Conservation (phyloP, 805 yeast genomes). For the Alloascoidea africana region DNA sequence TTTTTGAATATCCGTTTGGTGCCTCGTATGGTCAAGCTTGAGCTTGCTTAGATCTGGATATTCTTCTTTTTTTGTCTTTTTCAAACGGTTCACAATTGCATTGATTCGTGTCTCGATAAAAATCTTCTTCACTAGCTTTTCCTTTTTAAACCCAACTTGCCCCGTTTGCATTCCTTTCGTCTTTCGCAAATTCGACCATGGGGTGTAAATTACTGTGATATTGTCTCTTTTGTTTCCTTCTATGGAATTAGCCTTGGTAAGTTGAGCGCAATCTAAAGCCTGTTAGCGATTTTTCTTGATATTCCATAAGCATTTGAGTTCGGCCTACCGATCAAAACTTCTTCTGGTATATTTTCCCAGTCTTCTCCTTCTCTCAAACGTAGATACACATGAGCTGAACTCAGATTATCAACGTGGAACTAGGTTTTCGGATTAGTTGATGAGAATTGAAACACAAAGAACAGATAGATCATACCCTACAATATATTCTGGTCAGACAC, state of each 20-base stretch:
- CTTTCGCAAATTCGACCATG: constrained; percentile 54
- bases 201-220: constrained; percentile 55
- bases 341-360: constrained; percentile 32
- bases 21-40: constrained; percentile 24
- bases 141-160: constrained; percentile 59
- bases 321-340: constrained; percentile 29
- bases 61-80: constrained; percentile 47
- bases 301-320: not conserved
- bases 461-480: too few relatives aligned
- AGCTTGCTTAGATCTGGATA: constrained; percentile 30
- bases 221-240: constrained; percentile 59
- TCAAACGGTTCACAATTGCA: constrained; percentile 41
- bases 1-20: constrained; percentile 9
- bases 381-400: constrained; percentile 67
- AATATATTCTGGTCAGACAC: too few relatives aligned
- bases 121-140: constrained; percentile 33
- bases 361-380: constrained; percentile 33
- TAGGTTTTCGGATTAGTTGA: too few relatives aligned
- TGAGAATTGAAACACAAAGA: too few relatives aligned
- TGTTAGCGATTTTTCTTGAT: not conserved
- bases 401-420: constrained; percentile 65
- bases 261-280: constrained; percentile 38
- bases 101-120: constrained; percentile 43
- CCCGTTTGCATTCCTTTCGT: constrained; percentile 65
- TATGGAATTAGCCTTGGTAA: constrained; percentile 66